Evolutionary conservation across 2,329 filamentous ascomycete species (phyloP).

Genomic region (Xylariaceae sp.): DNA sequence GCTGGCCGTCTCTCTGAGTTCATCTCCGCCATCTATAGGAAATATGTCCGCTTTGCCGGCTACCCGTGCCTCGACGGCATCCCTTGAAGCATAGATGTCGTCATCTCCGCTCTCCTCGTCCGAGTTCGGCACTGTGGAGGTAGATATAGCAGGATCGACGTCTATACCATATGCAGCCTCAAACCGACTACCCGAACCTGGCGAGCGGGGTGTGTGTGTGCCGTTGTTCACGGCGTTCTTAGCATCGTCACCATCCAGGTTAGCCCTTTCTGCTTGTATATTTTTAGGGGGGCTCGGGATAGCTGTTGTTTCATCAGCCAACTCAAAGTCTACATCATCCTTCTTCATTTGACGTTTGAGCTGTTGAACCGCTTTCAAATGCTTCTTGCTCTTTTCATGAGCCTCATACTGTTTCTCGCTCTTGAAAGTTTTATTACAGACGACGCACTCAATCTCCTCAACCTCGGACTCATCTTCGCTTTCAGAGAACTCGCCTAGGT

Average conservation of each 20-base stretch:
- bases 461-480: conserved; percentile 60
- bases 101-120: conserved; percentile 40
- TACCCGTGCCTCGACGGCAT: conserved; percentile 51
- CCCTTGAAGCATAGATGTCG: conserved; percentile 57
- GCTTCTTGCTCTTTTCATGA: conserved; percentile 97
- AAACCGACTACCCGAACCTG: neutral
- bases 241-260: conserved; percentile 10
- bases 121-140: conserved; percentile 14
- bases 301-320: conserved; percentile 42
- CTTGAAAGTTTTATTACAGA: conserved; percentile 82
- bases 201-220: conserved; percentile 6
- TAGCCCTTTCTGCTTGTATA: conserved; percentile 8
- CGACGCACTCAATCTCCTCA: conserved; percentile 73
- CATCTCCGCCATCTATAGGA: conserved; percentile 19
- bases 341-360: conserved; percentile 82
- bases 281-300: conserved; percentile 5
- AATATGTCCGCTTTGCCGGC: conserved; percentile 15
- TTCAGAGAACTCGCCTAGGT: conserved; percentile 63
- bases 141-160: conserved; percentile 14
- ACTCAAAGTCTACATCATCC: conserved; percentile 70
- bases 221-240: conserved; percentile 5
- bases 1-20: conserved; percentile 17
- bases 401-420: conserved; percentile 90
- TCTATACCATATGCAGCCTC: conserved; percentile 16
- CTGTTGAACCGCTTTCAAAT: conserved; percentile 82